Evolutionary conservation across 805 yeast species (phyloP).

Genomic region (Yamadazyma tumulicola): DNA sequence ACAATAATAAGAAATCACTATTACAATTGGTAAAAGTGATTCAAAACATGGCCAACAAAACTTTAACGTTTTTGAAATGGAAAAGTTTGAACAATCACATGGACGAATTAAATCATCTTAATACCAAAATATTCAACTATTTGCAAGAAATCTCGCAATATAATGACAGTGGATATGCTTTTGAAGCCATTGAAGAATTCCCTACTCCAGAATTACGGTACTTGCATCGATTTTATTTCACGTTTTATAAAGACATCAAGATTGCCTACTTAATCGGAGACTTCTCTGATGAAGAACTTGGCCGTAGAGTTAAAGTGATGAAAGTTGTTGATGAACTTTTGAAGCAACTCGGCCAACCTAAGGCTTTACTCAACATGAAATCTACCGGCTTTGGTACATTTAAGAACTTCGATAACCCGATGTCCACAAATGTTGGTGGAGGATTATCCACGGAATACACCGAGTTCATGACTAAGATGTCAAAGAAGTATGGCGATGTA

Average conservation of each 20-base stretch:
- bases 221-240: constrained; percentile 38
- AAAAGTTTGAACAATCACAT: constrained; percentile 45
- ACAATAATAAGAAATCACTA: constrained; percentile 57
- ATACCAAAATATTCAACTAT: constrained; percentile 25
- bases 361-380: constrained; percentile 26
- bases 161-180: constrained; percentile 21
- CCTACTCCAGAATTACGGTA: constrained; percentile 38
- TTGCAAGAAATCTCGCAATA: constrained; percentile 22
- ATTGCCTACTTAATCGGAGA: constrained; percentile 25
- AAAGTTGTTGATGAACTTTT: constrained; percentile 46
- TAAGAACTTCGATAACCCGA: constrained; percentile 36
- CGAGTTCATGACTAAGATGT: constrained; percentile 71
- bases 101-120: constrained; percentile 34
- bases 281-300: constrained; percentile 15
- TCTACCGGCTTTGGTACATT: constrained; percentile 39
- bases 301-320: constrained; percentile 24
- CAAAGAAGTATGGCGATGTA: constrained; percentile 50
- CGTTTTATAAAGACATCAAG: constrained; percentile 30
- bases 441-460: constrained; percentile 45
- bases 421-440: constrained; percentile 8
- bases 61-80: constrained; percentile 63
- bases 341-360: constrained; percentile 56
- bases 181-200: constrained; percentile 19
- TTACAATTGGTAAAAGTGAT: constrained; percentile 78
- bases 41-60: constrained; percentile 84